Percentiles rank a stretch among this genome's conserved stretches.
These are phyloP conservation scores for Chimonanthus salicifolius DNA, from an alignment of 164 flowering plant genomes.

Conservation along the genomic window DNA sequence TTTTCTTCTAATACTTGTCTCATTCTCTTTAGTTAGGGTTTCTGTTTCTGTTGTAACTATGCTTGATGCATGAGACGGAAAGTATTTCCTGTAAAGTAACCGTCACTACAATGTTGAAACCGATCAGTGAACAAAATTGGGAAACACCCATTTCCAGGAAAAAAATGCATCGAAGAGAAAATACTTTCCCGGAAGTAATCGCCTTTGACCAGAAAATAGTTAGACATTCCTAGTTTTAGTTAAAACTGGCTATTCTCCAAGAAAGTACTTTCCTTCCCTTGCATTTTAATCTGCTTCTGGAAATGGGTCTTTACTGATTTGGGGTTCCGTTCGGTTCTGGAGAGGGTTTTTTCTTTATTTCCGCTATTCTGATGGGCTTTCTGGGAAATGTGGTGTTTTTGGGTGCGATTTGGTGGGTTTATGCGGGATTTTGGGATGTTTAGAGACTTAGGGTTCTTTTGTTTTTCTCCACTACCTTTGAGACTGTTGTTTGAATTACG, in stretches of 20 bases:
- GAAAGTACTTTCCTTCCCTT: too few relatives aligned
- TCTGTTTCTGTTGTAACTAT: too few relatives aligned
- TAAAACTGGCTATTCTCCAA: too few relatives aligned
- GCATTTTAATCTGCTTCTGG: constrained; percentile 1
- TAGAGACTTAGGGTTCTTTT: background rate
- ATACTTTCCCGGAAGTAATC: too few relatives aligned
- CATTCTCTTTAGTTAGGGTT: too few relatives aligned
- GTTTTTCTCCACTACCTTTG: background rate
- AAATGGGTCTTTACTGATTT: constrained; percentile 1
- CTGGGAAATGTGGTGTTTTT: background rate
- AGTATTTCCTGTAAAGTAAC: too few relatives aligned
- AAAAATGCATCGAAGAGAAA: too few relatives aligned
- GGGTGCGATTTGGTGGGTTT: background rate
- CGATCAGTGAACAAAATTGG: too few relatives aligned
- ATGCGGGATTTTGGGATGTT: background rate
- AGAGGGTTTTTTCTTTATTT: background rate
- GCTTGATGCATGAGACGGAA: too few relatives aligned
- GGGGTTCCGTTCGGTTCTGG: background rate
- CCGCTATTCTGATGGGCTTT: background rate
- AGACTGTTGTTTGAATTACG: background rate
- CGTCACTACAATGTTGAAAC: too few relatives aligned
- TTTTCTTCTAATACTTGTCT: background rate
- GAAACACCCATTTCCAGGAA: too few relatives aligned
- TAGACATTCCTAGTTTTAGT: background rate
- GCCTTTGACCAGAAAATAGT: background rate